Percentiles rank a stretch among this genome's conserved stretches.
Conservation (phyloP, 2,329 filamentous ascomycete species). For the Fusarium sp. region DNA sequence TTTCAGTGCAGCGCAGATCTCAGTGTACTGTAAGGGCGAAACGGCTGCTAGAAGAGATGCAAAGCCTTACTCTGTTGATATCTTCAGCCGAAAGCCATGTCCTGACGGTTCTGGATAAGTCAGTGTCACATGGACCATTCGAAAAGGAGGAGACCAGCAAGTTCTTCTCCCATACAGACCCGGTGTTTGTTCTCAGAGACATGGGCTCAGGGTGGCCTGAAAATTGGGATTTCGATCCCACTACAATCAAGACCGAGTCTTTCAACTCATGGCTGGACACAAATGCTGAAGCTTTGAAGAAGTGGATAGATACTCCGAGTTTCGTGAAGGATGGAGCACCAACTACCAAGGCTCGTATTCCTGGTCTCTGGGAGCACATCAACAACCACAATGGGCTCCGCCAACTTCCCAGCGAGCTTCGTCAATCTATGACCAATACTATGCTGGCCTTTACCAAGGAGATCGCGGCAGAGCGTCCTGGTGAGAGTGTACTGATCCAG, state of each 20-base stretch:
- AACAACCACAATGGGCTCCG: background rate
- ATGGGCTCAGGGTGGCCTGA: background rate
- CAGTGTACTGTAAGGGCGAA: background rate
- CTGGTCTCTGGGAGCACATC: background rate
- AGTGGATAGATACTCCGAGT: background rate
- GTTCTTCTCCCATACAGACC: background rate
- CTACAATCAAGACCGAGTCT: background rate
- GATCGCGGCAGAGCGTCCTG: background rate
- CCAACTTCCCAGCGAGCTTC: background rate
- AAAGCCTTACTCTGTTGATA: background rate
- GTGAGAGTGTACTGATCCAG: background rate
- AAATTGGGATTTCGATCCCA: background rate
- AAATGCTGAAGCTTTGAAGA: background rate
- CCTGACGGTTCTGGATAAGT: background rate
- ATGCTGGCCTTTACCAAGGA: background rate
- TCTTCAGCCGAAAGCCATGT: background rate
- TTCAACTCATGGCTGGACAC: background rate
- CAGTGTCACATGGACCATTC: background rate
- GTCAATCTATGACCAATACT: background rate
- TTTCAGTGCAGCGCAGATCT: background rate
- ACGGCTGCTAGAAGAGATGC: background rate
- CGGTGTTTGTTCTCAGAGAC: background rate
- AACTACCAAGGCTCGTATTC: background rate
- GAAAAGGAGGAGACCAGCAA: background rate
- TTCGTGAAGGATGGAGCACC: background rate